Base-by-base conservation (phyloP, 2,329 filamentous ascomycete species). In the Aspergillus fijiensis region DNA sequence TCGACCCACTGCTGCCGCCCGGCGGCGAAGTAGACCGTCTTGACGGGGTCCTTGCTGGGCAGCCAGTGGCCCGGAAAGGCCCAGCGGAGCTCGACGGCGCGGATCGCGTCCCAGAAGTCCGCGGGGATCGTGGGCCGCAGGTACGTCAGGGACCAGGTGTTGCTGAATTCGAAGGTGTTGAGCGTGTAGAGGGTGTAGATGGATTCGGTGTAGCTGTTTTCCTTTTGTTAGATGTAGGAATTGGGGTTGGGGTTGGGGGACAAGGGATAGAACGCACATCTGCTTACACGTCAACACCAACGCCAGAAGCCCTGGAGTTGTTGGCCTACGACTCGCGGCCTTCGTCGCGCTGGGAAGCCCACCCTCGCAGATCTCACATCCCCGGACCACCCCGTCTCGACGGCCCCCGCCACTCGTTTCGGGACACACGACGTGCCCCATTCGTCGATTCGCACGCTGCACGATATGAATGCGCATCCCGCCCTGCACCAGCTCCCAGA, bases 21-120 rank as follows among this genome's bases (percentile, higher is more conserved):
- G 0, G 74, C 74, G 39, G 71, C 71, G 51, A 77, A 72, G 50
- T 77, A 77, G 3, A 77, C 65, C 2, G 69, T 60, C 55, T 75
- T 74, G 23, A 77, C 75, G 27, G 75, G 72, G 63, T 77, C 75
- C 60, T 77, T 77, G 60, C 68, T 75, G 5, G 74, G 75, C 0
- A 77, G 71, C 73, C 74, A 76, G 62, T 77, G 74, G 54, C 74
- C 75, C 0, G 73, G 74, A 33, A 77, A 77, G 0, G 75, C 73
- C 73, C 74, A 77, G 67, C 73, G 72, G 14, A 77, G 71, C 49
- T 76, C 73, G 45, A 77, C 63, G 29, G 54, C 55, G 56, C 72
- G 73, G 54, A 77, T 74, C 2, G 60, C 63, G 33, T 70, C 61
- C 69, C 70, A 74, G 49, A 67, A 62, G 3, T 70, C 65, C 2